phyloP scores from a whole-genome alignment of 2,329 filamentous ascomycete species.

The Pseudopithomyces chartarum region DNA sequence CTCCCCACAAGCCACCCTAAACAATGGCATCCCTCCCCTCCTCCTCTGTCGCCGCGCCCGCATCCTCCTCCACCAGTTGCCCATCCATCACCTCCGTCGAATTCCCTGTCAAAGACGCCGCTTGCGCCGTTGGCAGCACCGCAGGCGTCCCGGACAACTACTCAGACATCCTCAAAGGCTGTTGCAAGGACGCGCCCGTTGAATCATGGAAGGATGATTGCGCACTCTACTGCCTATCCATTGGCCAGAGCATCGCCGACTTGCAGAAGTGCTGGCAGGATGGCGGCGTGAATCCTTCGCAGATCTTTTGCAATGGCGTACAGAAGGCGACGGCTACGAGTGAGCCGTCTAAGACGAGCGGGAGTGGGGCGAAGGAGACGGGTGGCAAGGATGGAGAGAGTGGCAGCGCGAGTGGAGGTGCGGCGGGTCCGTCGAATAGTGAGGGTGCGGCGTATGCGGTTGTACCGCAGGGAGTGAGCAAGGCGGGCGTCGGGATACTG shows the following conservation, averaged over 20 bases:
- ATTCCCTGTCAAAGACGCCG: slow-evolving; percentile 33
- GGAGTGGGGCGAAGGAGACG: slow-evolving; percentile 10
- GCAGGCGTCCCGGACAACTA: slow-evolving; percentile 31
- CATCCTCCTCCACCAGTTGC: slow-evolving; percentile 25
- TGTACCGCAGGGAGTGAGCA: slow-evolving; percentile 27
- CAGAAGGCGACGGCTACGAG: slow-evolving; percentile 34
- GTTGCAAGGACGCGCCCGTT: slow-evolving; percentile 40
- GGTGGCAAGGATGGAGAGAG: slow-evolving; percentile 2
- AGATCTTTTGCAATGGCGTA: slow-evolving; percentile 34
- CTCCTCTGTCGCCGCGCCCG: slow-evolving; percentile 17
- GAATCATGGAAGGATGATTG: slow-evolving; percentile 34
- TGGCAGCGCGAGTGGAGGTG: slow-evolving; percentile 7
- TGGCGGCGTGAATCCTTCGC: slow-evolving; percentile 22
- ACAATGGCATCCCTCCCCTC: slow-evolving; percentile 23
- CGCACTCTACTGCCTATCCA: slow-evolving; percentile 36
- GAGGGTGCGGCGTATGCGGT: slow-evolving; percentile 21
- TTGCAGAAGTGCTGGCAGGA: slow-evolving; percentile 36
- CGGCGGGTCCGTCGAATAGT: slow-evolving; percentile 18
- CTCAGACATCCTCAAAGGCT: slow-evolving; percentile 26
- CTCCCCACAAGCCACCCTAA: neutral
- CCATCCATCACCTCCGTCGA: slow-evolving; percentile 25
- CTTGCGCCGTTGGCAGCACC: slow-evolving; percentile 34
- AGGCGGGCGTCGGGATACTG: slow-evolving; percentile 34
- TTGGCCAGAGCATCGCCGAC: slow-evolving; percentile 31
- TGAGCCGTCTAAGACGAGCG: slow-evolving; percentile 19